A percentile compares a stretch with the other conserved stretches of the same genome.
Evolutionary conservation across 2,329 filamentous ascomycete species (phyloP).

Genomic region (Claviceps sp.): DNA sequence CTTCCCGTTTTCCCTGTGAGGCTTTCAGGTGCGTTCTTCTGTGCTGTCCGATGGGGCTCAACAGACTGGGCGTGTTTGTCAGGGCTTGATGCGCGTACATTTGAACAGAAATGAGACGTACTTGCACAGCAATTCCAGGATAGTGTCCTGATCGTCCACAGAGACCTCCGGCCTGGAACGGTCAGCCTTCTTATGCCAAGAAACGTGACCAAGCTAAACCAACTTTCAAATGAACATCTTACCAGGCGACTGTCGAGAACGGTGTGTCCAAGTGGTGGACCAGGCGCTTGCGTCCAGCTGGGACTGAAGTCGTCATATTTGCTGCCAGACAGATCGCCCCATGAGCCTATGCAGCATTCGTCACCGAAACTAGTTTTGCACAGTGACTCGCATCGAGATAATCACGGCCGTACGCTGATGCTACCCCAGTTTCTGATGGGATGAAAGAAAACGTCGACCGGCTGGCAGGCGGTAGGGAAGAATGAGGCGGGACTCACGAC

Average conservation of each 20-base stretch:
- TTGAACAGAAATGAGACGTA: conserved; percentile 22
- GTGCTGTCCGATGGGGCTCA: conserved; percentile 50
- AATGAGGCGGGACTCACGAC: not conserved
- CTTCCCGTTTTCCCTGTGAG: conserved; percentile 47
- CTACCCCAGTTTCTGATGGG: not conserved
- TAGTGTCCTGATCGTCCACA: conserved; percentile 44
- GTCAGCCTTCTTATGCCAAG: not conserved
- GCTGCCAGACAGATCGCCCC: not conserved
- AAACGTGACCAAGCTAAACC: not conserved
- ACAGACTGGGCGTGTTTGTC: conserved; percentile 31
- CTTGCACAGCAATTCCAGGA: conserved; percentile 55
- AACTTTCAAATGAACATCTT: conserved; percentile 8
- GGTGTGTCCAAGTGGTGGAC: conserved; percentile 54
- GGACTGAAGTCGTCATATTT: conserved; percentile 14
- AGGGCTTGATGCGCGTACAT: not conserved
- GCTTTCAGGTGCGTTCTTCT: conserved; percentile 37
- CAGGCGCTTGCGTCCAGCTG: conserved; percentile 35
- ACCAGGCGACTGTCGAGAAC: conserved; percentile 49
- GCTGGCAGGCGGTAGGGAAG: no score
- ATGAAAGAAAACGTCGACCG: not conserved
- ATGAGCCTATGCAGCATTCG: not conserved
- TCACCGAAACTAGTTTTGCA: no score
- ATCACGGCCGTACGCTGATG: not conserved
- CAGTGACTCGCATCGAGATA: no score
- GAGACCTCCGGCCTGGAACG: conserved; percentile 44